Evolutionary conservation across 805 yeast genomes (phyloP).

Genomic region (Blastobotrys terrestris): DNA sequence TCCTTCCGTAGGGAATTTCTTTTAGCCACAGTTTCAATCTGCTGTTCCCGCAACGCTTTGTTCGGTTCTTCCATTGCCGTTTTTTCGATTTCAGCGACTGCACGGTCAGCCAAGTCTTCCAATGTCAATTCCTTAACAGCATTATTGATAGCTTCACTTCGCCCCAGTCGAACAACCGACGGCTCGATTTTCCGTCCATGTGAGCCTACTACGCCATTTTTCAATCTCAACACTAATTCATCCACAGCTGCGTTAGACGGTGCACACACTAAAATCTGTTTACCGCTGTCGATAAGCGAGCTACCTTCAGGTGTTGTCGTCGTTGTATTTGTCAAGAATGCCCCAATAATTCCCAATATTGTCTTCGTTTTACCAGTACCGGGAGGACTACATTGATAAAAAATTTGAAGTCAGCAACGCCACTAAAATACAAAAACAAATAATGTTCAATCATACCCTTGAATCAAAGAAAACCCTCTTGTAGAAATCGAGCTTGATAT

Average conservation of each 20-base stretch:
- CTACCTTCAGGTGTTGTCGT: slow-evolving; percentile 3
- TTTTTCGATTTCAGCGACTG: slow-evolving; percentile 2
- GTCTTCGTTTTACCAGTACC: slow-evolving; percentile 99
- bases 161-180: slow-evolving; percentile 76
- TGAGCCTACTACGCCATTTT: slow-evolving; percentile 51
- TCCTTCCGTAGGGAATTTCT: slow-evolving; percentile 49
- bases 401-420: neutral
- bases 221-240: slow-evolving; percentile 79
- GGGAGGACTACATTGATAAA: slow-evolving; percentile 53
- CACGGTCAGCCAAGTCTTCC: slow-evolving; percentile 75
- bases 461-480: slow-evolving; percentile 82
- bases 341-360: slow-evolving; percentile 83
- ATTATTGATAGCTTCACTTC: slow-evolving; percentile 79
- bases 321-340: slow-evolving; percentile 38
- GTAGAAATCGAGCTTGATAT: slow-evolving; percentile 63
- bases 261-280: slow-evolving; percentile 83
- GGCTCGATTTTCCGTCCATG: slow-evolving; percentile 49
- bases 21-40: slow-evolving; percentile 46
- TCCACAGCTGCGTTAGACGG: slow-evolving; percentile 99
- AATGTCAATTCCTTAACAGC: slow-evolving; percentile 77
- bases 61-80: slow-evolving; percentile 25
- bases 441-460: slow-evolving; percentile 44
- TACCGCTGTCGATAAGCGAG: slow-evolving; percentile 11
- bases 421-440: neutral
- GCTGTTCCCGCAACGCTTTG: slow-evolving; percentile 45